Conservation (phyloP, 2,329 filamentous ascomycete species). For the Dothideomycetes sp. region DNA sequence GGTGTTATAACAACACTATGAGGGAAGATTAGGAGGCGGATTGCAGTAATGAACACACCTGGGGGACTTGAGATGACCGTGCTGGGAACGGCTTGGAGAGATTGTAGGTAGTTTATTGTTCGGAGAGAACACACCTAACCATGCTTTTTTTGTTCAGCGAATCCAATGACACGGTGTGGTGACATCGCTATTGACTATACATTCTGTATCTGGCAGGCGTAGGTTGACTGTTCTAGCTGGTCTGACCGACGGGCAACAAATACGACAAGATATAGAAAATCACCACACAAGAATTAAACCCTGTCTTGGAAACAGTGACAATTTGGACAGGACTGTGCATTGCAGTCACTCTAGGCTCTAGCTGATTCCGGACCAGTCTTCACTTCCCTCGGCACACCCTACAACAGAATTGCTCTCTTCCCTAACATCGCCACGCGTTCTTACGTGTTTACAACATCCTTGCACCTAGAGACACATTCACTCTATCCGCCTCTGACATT, state of each 20-base stretch:
- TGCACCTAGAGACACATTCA: neutral
- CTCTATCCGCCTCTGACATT: neutral
- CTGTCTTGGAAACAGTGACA: too few relatives aligned
- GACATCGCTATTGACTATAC: neutral
- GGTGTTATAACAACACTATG: neutral
- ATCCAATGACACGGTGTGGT: conserved; percentile 1
- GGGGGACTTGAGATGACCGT: neutral
- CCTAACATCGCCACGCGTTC: too few relatives aligned
- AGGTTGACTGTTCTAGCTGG: too few relatives aligned
- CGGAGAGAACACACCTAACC: neutral
- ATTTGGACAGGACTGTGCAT: too few relatives aligned
- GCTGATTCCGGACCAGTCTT: too few relatives aligned
- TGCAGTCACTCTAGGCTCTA: too few relatives aligned
- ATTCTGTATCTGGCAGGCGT: too few relatives aligned
- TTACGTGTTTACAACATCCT: neutral
- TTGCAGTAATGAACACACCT: conserved; percentile 2
- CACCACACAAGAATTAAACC: neutral
- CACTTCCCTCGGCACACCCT: too few relatives aligned
- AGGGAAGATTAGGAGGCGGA: neutral
- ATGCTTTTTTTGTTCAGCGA: neutral
- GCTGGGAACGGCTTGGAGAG: neutral
- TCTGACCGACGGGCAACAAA: too few relatives aligned
- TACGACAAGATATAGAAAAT: neutral
- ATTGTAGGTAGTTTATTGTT: neutral
- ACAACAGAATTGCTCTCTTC: too few relatives aligned